These are phyloP conservation scores for Rhexocercosporidium sp. DNA, from an alignment of 2,329 filamentous ascomycete genomes.

Conservation along the genomic window DNA sequence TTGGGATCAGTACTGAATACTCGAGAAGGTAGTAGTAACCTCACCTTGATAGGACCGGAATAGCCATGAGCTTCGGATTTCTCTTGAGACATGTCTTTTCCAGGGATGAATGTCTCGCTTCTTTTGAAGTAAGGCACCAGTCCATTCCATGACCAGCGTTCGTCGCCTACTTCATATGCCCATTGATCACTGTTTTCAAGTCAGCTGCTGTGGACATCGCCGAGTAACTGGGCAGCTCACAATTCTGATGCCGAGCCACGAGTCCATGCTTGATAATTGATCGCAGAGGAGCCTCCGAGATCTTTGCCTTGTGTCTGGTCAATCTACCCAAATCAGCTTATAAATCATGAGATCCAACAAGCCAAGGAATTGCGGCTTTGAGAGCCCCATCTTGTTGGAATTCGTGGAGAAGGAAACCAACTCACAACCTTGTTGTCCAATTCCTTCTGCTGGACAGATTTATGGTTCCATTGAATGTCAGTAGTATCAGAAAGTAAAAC, in stretches of 20 bases:
- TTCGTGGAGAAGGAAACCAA: neutral
- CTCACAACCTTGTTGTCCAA: conserved; percentile 37
- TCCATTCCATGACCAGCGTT: conserved; percentile 51
- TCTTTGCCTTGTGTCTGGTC: conserved; percentile 45
- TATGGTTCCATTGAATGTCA: conserved; percentile 43
- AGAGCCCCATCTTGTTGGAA: too few species aligned
- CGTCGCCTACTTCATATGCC: conserved; percentile 47
- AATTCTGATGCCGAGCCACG: conserved; percentile 44
- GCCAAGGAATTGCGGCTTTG: too few species aligned
- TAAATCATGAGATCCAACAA: too few species aligned
- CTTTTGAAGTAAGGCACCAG: conserved; percentile 52
- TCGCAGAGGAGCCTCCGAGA: conserved; percentile 48
- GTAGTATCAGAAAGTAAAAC: conserved; percentile 2
- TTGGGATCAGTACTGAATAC: neutral
- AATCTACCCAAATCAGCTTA: neutral
- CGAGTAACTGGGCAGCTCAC: conserved; percentile 42
- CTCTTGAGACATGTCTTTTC: conserved; percentile 13
- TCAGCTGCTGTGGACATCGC: conserved; percentile 24
- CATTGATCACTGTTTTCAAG: conserved; percentile 51
- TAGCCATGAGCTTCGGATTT: conserved; percentile 39
- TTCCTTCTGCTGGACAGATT: conserved; percentile 39
- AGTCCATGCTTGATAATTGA: conserved; percentile 42
- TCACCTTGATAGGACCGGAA: conserved; percentile 39
- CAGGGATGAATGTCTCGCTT: conserved; percentile 34
- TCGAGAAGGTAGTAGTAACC: neutral